Conservation (phyloP, 139 green algal genomes). For the Gonium pectorale region DNA sequence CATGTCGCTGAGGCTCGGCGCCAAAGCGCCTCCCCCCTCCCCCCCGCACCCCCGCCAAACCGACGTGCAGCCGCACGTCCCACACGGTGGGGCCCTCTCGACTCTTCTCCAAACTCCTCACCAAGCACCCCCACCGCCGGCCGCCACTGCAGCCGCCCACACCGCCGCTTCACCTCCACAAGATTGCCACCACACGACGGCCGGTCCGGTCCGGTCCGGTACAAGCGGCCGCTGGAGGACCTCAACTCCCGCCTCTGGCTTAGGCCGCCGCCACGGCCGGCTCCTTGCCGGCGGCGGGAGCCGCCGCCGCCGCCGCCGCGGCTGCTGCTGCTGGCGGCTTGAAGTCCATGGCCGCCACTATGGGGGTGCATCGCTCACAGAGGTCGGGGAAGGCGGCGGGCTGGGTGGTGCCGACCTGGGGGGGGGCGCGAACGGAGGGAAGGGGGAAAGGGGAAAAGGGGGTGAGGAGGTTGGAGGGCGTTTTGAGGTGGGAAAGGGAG, state of each 20-base stretch:
- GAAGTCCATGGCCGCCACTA: constrained; percentile 81
- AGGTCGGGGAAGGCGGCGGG: constrained; percentile 70
- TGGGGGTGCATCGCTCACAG: constrained; percentile 91
- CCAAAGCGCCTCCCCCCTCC: too few relatives aligned
- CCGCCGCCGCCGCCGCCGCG: not conserved
- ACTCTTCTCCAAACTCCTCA: too few relatives aligned
- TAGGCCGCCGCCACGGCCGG: constrained; percentile 8
- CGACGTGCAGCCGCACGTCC: too few relatives aligned
- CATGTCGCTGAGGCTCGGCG: too few relatives aligned
- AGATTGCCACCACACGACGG: too few relatives aligned
- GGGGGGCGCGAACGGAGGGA: not conserved
- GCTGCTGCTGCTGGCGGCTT: constrained; percentile 35
- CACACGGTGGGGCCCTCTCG: too few relatives aligned
- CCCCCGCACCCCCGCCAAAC: too few relatives aligned
- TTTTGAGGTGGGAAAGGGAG: not conserved
- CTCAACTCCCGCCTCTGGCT: too few relatives aligned
- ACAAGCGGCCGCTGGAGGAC: not conserved
- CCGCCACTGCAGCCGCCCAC: not conserved
- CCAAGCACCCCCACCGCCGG: too few relatives aligned
- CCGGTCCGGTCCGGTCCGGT: too few relatives aligned
- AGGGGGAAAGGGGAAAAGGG: not conserved
- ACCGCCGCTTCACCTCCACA: too few relatives aligned
- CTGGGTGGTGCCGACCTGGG: not conserved
- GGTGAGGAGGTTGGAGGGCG: not conserved
- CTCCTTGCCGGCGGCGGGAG: not conserved